phyloP scores from a whole-genome alignment of 805 yeast species.

The Jamesozyma jinghongensis region DNA sequence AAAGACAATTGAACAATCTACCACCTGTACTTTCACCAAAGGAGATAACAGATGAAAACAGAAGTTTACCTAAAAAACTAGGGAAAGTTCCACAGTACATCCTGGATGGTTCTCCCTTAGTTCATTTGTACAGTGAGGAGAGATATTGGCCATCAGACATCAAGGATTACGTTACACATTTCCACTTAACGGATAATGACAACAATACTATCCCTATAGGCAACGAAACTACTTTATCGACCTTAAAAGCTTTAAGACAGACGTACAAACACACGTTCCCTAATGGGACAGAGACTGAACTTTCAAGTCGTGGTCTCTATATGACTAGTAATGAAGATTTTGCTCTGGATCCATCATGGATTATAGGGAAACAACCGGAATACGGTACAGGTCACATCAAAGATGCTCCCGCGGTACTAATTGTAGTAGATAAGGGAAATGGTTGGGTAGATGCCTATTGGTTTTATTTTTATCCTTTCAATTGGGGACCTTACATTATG shows the following conservation, averaged over 20 bases:
- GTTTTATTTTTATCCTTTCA: slow-evolving; percentile 92
- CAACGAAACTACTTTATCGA: slow-evolving; percentile 9
- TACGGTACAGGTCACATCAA: slow-evolving; percentile 58
- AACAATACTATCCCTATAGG: slow-evolving; percentile 26
- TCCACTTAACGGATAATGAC: slow-evolving; percentile 46
- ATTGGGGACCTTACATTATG: slow-evolving; percentile 93
- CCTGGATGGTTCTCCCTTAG: slow-evolving; percentile 61
- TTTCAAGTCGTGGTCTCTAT: slow-evolving; percentile 26
- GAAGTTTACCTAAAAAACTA: slow-evolving; percentile 28
- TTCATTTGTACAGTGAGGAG: slow-evolving; percentile 85
- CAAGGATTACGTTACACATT: slow-evolving; percentile 54
- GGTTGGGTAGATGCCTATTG: slow-evolving; percentile 93
- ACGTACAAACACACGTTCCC: background rate
- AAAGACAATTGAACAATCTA: slow-evolving; percentile 1
- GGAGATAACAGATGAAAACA: slow-evolving; percentile 20
- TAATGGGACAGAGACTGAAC: slow-evolving; percentile 9
- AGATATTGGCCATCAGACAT: slow-evolving; percentile 77
- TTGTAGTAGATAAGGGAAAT: slow-evolving; percentile 85
- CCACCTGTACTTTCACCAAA: slow-evolving; percentile 25
- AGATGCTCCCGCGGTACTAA: slow-evolving; percentile 69
- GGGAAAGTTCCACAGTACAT: slow-evolving; percentile 55
- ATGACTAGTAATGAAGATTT: slow-evolving; percentile 66
- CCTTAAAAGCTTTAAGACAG: background rate
- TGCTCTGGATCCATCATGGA: slow-evolving; percentile 70
- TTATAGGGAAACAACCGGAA: slow-evolving; percentile 71